A percentile compares a stretch with the other conserved stretches of the same genome.
These are phyloP conservation scores for Verticillium isaacii DNA, from an alignment of 2,329 filamentous ascomycete species.

Conservation along the genomic window DNA sequence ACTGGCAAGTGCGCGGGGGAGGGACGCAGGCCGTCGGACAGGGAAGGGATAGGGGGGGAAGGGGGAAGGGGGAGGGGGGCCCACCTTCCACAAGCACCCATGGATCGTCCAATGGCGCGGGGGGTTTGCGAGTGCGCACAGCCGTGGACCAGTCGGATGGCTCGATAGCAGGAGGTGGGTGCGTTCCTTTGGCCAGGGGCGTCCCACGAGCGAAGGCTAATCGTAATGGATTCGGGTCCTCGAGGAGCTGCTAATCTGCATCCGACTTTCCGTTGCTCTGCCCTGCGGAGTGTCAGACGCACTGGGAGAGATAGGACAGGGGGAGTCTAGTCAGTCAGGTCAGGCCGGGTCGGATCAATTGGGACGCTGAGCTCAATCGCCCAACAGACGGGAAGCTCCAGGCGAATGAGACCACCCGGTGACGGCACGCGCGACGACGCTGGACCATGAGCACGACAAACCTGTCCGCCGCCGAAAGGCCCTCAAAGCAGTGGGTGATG, in stretches of 20 bases:
- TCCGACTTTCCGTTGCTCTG: neutral
- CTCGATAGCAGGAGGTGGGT: neutral
- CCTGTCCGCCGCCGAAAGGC: neutral
- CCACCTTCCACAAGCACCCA: neutral
- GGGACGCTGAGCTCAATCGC: neutral
- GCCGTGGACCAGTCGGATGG: neutral
- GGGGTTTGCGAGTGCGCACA: neutral
- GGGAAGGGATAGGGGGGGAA: neutral
- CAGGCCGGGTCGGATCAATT: neutral
- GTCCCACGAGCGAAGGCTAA: neutral
- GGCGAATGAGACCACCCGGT: slow-evolving; percentile 33
- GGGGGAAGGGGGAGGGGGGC: neutral
- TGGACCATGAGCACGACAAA: slow-evolving; percentile 9
- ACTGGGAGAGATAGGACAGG: neutral
- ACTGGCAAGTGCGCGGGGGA: neutral
- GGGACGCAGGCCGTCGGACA: neutral
- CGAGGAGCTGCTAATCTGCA: neutral
- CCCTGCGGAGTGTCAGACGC: neutral
- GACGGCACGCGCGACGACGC: slow-evolving; percentile 28
- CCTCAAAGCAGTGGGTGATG: neutral
- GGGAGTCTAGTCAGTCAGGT: neutral
- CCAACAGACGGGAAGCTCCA: neutral
- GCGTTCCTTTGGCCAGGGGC: neutral
- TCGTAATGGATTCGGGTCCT: neutral
- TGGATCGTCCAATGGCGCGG: neutral